phyloP scores from a whole-genome alignment of 2,329 filamentous ascomycete genomes.

The Trichoderma sp. region DNA sequence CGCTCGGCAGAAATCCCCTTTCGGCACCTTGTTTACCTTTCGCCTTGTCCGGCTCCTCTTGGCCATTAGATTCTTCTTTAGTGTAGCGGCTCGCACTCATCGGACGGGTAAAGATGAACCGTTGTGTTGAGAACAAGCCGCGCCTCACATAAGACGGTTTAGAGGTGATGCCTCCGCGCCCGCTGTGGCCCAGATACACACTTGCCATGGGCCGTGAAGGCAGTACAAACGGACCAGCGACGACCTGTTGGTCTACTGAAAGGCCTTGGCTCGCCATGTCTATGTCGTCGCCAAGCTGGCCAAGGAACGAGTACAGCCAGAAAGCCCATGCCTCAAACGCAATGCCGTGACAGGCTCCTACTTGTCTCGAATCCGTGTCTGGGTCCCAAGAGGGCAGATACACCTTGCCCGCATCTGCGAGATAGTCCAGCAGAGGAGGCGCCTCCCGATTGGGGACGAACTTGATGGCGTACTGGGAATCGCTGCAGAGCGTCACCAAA shows the following conservation, averaged over 20 bases:
- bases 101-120: conserved; percentile 35
- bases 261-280: conserved; percentile 31
- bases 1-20: conserved; percentile 20
- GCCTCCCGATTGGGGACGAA: conserved; percentile 32
- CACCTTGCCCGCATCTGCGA: conserved; percentile 34
- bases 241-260: conserved; percentile 28
- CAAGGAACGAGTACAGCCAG: conserved; percentile 41
- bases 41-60: neutral
- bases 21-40: neutral
- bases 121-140: conserved; percentile 34
- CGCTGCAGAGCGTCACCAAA: conserved; percentile 33
- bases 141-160: conserved; percentile 37
- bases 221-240: conserved; percentile 37
- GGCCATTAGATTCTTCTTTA: neutral
- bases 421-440: conserved; percentile 34
- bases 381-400: conserved; percentile 31
- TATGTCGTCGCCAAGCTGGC: conserved; percentile 35
- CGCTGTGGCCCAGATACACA: conserved; percentile 38
- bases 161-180: conserved; percentile 33
- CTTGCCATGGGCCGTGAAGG: conserved; percentile 39
- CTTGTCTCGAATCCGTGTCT: conserved; percentile 30
- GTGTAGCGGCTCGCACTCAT: neutral
- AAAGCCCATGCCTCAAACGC: conserved; percentile 42
- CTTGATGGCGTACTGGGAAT: conserved; percentile 33
- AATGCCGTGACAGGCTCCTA: conserved; percentile 33